These are phyloP conservation scores for Ceratocystis ficicola DNA, from an alignment of 2,329 filamentous ascomycete genomes.

Conservation along the genomic window DNA sequence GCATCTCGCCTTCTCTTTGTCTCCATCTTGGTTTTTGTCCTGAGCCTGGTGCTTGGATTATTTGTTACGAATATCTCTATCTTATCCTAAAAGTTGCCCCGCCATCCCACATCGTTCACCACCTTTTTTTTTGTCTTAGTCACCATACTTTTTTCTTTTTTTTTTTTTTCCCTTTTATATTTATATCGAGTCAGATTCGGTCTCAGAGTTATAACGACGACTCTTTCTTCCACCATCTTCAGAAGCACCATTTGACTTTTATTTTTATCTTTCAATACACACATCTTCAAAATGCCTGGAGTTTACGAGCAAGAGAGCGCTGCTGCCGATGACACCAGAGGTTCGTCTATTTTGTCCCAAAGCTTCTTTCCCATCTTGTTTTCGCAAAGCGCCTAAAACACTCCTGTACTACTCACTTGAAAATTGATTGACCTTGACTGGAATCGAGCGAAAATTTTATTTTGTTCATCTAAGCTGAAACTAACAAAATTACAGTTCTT, in stretches of 20 bases:
- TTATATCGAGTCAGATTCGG: background rate
- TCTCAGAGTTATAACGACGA: background rate
- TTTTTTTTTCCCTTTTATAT: background rate
- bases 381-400: background rate
- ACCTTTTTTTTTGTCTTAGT: slow-evolving; percentile 19
- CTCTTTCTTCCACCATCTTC: background rate
- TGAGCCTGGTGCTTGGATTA: slow-evolving; percentile 8
- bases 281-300: slow-evolving; percentile 28
- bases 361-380: background rate
- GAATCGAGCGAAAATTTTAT: background rate
- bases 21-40: background rate
- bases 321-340: slow-evolving; percentile 31
- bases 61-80: slow-evolving; percentile 7
- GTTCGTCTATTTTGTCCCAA: slow-evolving; percentile 26
- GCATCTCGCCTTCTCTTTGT: background rate
- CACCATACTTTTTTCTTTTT: slow-evolving; percentile 8
- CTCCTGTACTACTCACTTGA: background rate
- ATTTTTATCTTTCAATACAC: background rate
- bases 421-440: no score
- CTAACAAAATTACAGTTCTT: slow-evolving; percentile 42
- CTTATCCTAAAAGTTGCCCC: slow-evolving; percentile 19
- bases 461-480: background rate
- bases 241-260: slow-evolving; percentile 4
- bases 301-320: slow-evolving; percentile 28
- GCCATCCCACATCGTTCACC: slow-evolving; percentile 19